phyloP scores from a whole-genome alignment of 2,329 filamentous ascomycete genomes.

The Colletotrichum plurivorum region DNA sequence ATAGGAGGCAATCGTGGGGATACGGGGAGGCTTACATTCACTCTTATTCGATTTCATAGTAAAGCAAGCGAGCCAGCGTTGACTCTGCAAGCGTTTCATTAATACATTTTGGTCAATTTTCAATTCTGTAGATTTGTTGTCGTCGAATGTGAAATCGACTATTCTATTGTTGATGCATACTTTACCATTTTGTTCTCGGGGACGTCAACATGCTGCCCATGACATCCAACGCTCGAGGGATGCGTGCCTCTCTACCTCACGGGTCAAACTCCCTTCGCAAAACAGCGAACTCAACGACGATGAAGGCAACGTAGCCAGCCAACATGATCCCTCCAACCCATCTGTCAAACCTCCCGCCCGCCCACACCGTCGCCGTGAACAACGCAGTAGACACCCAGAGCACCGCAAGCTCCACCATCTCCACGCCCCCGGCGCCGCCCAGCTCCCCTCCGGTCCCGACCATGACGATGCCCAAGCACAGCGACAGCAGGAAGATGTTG shows the following conservation, averaged over 20 bases:
- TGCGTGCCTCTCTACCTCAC: neutral
- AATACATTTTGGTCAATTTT: neutral
- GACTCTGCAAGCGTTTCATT: conserved; percentile 3
- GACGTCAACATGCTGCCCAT: neutral
- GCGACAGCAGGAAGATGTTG: conserved; percentile 67
- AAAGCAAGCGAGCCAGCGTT: conserved; percentile 28
- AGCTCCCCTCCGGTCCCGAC: conserved; percentile 30
- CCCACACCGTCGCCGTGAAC: conserved; percentile 42
- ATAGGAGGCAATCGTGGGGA: neutral
- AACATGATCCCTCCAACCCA: conserved; percentile 40
- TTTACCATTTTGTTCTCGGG: neutral
- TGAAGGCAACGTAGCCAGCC: conserved; percentile 40
- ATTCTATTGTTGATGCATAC: neutral
- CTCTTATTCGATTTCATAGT: neutral
- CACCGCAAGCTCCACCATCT: conserved; percentile 37
- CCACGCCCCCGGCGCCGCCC: conserved; percentile 32
- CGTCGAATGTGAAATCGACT: neutral
- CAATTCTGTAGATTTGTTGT: no score
- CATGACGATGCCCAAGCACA: conserved; percentile 61
- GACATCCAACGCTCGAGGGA: neutral
- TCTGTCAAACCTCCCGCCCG: conserved; percentile 31
- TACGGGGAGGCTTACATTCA: neutral
- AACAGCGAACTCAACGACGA: conserved; percentile 41
- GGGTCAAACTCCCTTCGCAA: conserved; percentile 4
- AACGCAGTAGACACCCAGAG: conserved; percentile 41